Base-by-base conservation (phyloP, 2,329 filamentous ascomycete genomes). In the Myotisia sp. region DNA sequence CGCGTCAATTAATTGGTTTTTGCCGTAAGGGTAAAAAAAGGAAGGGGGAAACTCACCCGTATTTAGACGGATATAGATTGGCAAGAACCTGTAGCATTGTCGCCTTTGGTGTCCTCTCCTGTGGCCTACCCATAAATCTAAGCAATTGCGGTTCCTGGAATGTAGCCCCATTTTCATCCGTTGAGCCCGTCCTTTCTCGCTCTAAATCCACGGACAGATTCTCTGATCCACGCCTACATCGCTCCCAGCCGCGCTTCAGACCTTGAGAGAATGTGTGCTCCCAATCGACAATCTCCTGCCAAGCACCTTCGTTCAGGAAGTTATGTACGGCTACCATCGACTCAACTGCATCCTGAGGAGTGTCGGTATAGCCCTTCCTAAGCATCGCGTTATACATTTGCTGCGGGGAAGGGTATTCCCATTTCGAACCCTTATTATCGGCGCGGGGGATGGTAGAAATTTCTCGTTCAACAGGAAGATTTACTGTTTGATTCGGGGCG, bases 321-420 rank as follows among this genome's bases (percentile, higher is more conserved):
- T 98, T 98, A 66, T 98, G 90, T 7, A 95, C 84, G 0, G 84
- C 80, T 4, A 98, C 90, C 90, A 98, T 98, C 51, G 79, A 77
- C 59, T 94, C 86, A 9, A 98, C 86, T 3, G 86, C 85, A 13
- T 87, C 90, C 36, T 84, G 73, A 37, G 92, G 86, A 0, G 90
- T 95, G 54, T 95, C 86, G 1, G 80, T 85, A 59, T 94, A 90
- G 38, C 90, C 90, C 60, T 98, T 98, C 43, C 90, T 79, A 41
- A 95, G 64, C 61, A 98, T 79, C 5, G 90, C 90, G 52, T 98
- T 95, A 68, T 95, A 98, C 90, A 98, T 98, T 60, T 98, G 90
- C 63, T 98, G 90, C 0, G 90, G 87, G 0, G 85, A 94, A 0
- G 90, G 90, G 54, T 98, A 98, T 59, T 95, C 90, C 90, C 90